phyloP scores from a whole-genome alignment of 768 basidiomycete species.

The Inosperma sp. region DNA sequence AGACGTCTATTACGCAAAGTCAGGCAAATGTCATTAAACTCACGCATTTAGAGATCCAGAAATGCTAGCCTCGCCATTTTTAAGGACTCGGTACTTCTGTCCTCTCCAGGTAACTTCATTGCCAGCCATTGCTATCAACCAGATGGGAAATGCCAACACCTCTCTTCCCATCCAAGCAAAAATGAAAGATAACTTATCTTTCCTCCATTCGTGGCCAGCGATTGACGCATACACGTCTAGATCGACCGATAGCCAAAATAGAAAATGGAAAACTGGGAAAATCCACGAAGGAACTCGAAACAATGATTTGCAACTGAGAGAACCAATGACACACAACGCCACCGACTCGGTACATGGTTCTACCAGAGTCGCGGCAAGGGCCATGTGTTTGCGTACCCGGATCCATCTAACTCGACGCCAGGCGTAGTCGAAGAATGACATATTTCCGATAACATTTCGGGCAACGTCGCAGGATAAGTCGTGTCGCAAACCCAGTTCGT shows the following conservation, averaged over 20 bases:
- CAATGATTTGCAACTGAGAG: constrained; percentile 48
- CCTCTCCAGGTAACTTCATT: constrained; percentile 88
- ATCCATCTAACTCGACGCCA: constrained; percentile 94
- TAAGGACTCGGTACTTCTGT: constrained; percentile 62
- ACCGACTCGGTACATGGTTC: constrained; percentile 94
- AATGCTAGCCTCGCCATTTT: constrained; percentile 61
- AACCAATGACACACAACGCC: constrained; percentile 60
- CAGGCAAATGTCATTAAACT: background rate
- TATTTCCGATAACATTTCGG: constrained; percentile 82
- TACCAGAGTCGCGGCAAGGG: constrained; percentile 73
- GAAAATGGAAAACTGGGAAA: constrained; percentile 56
- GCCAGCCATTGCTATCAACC: constrained; percentile 75
- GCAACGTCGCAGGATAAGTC: constrained; percentile 89
- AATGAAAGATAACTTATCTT: constrained; percentile 54
- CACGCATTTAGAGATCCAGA: background rate
- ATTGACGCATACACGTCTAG: constrained; percentile 78
- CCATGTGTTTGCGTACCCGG: constrained; percentile 93
- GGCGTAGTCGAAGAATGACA: constrained; percentile 81
- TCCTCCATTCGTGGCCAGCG: constrained; percentile 56
- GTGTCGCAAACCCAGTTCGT: constrained; percentile 84
- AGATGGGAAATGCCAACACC: constrained; percentile 82
- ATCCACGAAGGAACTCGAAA: constrained; percentile 49
- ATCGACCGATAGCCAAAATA: constrained; percentile 74
- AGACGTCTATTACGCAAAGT: background rate
- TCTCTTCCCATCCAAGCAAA: constrained; percentile 80